Base-by-base conservation (phyloP, 192 early-diverging fungal species). In the Coemansia sp. region DNA sequence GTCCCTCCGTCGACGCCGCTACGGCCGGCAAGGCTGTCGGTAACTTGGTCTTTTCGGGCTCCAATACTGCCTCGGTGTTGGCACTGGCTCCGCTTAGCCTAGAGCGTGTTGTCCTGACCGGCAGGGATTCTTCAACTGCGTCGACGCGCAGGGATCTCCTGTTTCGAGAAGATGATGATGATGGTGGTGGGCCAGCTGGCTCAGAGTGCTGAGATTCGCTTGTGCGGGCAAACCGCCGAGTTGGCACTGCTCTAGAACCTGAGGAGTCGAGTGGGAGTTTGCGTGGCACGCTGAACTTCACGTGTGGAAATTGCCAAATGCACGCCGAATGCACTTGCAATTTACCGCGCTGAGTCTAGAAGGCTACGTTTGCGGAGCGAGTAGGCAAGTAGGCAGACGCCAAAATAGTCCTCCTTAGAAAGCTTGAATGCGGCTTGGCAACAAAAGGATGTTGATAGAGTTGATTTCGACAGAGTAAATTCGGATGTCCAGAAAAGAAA, bases 141-240 rank as follows among this genome's bases (percentile, higher is more conserved):
- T 60, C 57, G 16, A 36, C 31, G 18, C 4, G 57, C 57, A 16
- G 31, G 57, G 31, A 16, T 36, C 27, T 60, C 16, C 13, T 60
- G 29, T 18, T 34, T 24, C 16, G 57, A 60, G 33, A 33, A n/a
- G 2, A 31, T 8, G 54, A 18, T 1, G 20, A 52, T 0, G 49
- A 22, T 22, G 49, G 2, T 33, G 31, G 27, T 36, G 31, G 31
- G 16, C 55, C 55, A 44, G 69, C 36, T 24, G 38, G 34, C 33
- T 64, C 69, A 54, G 46, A 41, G 27, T 60, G 65, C 47, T 70
- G 72, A 59, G 67, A 75, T 27, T 79, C 69, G 24, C 68, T 65
- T 42, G 68, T 31, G 60, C 77, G 77, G 46, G 73, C 68, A 22
- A 73, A 75, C 51, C 63, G 63, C 49, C 73, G 68, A 27, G 73